These are phyloP conservation scores for Wickerhamiella spandovensis DNA, from an alignment of 805 yeast genomes.

Conservation along the genomic window DNA sequence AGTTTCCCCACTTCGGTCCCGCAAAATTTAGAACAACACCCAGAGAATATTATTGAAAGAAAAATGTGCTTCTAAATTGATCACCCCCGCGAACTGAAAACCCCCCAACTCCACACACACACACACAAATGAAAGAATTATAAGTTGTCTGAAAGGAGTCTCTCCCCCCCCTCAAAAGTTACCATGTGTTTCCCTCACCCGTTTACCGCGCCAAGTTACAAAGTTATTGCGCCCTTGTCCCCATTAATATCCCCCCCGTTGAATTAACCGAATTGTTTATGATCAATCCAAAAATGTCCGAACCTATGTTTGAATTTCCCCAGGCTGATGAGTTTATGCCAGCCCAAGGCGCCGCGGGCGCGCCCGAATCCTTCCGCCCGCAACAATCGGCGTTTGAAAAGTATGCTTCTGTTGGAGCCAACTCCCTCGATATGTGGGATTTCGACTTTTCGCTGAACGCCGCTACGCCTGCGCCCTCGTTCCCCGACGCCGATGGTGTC, in stretches of 20 bases:
- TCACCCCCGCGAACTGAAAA: neutral
- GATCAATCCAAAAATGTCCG: neutral
- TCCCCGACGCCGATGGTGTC: neutral
- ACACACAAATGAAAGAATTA: slow-evolving; percentile 3
- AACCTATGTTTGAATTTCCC: neutral
- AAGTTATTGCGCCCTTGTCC: neutral
- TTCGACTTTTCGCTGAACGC: slow-evolving; percentile 5
- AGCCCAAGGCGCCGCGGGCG: neutral
- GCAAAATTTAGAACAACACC: neutral
- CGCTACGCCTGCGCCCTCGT: neutral
- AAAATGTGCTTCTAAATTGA: slow-evolving; percentile 5
- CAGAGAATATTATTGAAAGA: neutral
- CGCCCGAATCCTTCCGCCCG: neutral
- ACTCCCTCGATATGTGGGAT: slow-evolving; percentile 17
- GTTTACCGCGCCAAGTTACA: neutral
- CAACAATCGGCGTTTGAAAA: slow-evolving; percentile 19
- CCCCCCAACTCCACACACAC: neutral
- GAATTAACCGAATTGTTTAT: neutral
- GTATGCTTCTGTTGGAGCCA: slow-evolving; percentile 23
- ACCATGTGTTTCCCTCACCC: slow-evolving; percentile 1
- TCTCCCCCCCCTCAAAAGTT: neutral
- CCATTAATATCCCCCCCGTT: neutral
- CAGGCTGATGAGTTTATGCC: neutral
- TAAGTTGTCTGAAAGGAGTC: slow-evolving; percentile 1
- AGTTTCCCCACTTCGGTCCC: neutral